These are phyloP conservation scores for Cercospora citrullina DNA, from an alignment of 2,329 filamentous ascomycete genomes.

Conservation along the genomic window DNA sequence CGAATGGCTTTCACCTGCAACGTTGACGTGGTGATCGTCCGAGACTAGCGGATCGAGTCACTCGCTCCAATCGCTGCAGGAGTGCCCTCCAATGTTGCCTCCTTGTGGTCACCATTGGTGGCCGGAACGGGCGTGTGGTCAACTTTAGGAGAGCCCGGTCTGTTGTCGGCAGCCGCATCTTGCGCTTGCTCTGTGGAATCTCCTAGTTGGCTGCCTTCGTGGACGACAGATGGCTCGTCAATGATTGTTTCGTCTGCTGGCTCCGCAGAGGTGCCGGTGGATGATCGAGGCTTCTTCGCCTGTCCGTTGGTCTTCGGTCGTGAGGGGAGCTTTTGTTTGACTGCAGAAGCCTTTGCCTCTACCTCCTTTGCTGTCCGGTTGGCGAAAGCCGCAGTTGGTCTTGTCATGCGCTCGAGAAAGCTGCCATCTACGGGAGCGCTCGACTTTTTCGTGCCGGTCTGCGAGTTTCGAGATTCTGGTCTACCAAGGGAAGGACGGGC, in stretches of 20 bases:
- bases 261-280: constrained; percentile 10
- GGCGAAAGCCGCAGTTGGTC: constrained; percentile 69
- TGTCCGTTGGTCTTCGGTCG: constrained; percentile 24
- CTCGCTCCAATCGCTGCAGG: constrained; percentile 8
- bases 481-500: constrained; percentile 46
- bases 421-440: constrained; percentile 63
- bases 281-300: constrained; percentile 14
- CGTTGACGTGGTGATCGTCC: constrained; percentile 3
- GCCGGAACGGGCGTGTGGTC: background rate
- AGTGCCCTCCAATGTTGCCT: constrained; percentile 12
- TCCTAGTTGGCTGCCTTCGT: constrained; percentile 9
- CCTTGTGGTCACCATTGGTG: constrained; percentile 14
- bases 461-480: constrained; percentile 49
- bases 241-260: constrained; percentile 8
- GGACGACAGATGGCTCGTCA: constrained; percentile 17
- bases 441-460: constrained; percentile 39
- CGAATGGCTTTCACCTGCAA: constrained; percentile 3
- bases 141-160: constrained; percentile 3
- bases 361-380: constrained; percentile 63
- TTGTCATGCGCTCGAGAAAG: constrained; percentile 80
- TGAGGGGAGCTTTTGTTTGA: constrained; percentile 16
- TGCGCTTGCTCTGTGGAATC: constrained; percentile 5
- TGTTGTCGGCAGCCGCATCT: constrained; percentile 2
- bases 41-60: constrained; percentile 17
- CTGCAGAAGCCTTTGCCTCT: constrained; percentile 42